phyloP scores from a whole-genome alignment of 192 early-diverging fungal genomes.

The Coemansia pectinata region DNA sequence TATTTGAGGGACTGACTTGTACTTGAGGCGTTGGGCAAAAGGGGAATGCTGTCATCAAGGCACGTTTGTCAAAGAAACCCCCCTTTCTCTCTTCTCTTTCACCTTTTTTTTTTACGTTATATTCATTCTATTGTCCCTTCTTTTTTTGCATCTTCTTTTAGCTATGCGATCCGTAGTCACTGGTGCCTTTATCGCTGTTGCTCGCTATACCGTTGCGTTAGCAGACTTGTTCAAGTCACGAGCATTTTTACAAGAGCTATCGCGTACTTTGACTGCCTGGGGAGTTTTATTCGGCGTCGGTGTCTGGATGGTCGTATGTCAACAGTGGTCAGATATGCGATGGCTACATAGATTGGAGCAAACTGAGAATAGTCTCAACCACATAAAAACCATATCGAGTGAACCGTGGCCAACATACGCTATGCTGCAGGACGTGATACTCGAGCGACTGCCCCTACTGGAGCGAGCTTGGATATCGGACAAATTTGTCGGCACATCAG shows the following conservation, averaged over 20 bases:
- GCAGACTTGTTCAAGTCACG: constrained; percentile 10
- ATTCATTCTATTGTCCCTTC: background rate
- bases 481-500: constrained; percentile 53
- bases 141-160: background rate
- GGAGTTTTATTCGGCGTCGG: constrained; percentile 38
- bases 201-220: constrained; percentile 1
- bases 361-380: background rate
- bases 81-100: background rate
- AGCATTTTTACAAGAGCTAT: constrained; percentile 32
- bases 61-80: constrained; percentile 1
- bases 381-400: background rate
- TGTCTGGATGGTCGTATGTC: constrained; percentile 56
- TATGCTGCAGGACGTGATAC: constrained; percentile 53
- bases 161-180: constrained; percentile 7
- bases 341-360: constrained; percentile 29
- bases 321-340: constrained; percentile 55
- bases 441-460: constrained; percentile 53
- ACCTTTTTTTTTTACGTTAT: constrained; percentile 4
- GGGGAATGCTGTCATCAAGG: background rate
- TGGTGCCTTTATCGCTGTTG: background rate
- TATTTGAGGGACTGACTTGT: background rate
- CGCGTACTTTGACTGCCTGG: constrained; percentile 34
- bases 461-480: constrained; percentile 55
- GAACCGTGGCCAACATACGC: constrained; percentile 29
- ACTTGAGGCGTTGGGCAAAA: background rate